Percentiles rank a stretch among this genome's conserved stretches.
phyloP scores from a whole-genome alignment of 768 basidiomycete genomes.

The Inosperma sp. region DNA sequence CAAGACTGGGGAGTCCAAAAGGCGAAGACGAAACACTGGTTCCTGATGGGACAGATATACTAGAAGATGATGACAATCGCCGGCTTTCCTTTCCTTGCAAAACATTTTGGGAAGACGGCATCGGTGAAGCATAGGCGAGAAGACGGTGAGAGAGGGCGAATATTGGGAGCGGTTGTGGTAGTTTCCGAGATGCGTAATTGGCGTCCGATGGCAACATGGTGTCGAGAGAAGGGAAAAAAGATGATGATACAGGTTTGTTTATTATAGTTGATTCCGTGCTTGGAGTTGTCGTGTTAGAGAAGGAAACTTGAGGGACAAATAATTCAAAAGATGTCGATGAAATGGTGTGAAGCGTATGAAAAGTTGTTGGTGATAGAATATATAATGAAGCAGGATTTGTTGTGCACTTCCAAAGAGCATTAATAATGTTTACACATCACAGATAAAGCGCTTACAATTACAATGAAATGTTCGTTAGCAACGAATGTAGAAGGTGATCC shows the following conservation, averaged over 20 bases:
- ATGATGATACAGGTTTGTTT: slow-evolving; percentile 11
- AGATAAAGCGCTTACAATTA: slow-evolving; percentile 45
- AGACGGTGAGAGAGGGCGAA: slow-evolving; percentile 61
- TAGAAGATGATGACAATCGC: slow-evolving; percentile 21
- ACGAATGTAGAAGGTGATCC: slow-evolving; percentile 40
- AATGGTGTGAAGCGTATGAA: slow-evolving; percentile 48
- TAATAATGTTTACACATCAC: slow-evolving; percentile 1
- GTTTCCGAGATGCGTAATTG: background rate
- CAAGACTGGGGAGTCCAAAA: slow-evolving; percentile 15
- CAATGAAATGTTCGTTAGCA: slow-evolving; percentile 46
- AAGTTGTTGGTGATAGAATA: slow-evolving; percentile 52
- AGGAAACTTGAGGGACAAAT: slow-evolving; percentile 28
- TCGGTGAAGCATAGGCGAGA: slow-evolving; percentile 47
- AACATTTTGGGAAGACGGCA: slow-evolving; percentile 8
- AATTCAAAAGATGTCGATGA: slow-evolving; percentile 42
- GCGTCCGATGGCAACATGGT: background rate
- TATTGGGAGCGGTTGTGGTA: slow-evolving; percentile 39
- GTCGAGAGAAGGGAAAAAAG: slow-evolving; percentile 9
- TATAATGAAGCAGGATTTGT: slow-evolving; percentile 49
- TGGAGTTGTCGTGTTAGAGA: slow-evolving; percentile 15
- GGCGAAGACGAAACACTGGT: slow-evolving; percentile 17
- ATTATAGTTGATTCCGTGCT: slow-evolving; percentile 14
- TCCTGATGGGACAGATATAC: slow-evolving; percentile 7
- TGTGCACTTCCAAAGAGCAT: slow-evolving; percentile 45
- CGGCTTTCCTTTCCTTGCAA: slow-evolving; percentile 8